A percentile compares a stretch with the other conserved stretches of the same genome.
phyloP scores from a whole-genome alignment of 2,329 filamentous ascomycete genomes.

The Zymoseptoria brevis region DNA sequence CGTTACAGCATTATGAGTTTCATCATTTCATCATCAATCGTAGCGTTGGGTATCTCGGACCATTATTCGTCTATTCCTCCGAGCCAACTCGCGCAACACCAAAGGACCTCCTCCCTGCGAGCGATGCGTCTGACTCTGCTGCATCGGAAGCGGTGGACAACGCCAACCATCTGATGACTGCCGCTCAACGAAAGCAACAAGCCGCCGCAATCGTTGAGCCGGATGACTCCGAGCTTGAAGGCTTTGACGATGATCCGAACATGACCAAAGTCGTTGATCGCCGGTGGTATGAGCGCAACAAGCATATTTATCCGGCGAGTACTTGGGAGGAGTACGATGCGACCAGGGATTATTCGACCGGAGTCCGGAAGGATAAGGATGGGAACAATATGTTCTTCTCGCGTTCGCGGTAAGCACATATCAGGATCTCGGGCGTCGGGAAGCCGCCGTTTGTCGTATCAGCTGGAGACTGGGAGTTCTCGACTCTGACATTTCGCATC shows the following conservation, averaged over 20 bases:
- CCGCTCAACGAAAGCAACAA: constrained; percentile 18
- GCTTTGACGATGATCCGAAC: constrained; percentile 65
- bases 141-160: constrained; percentile 5
- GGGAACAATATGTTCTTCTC: constrained; percentile 80
- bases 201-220: constrained; percentile 28
- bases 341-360: constrained; percentile 71
- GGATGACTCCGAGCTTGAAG: constrained; percentile 56
- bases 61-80: constrained; percentile 68
- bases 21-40: constrained; percentile 95
- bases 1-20: constrained; percentile 80
- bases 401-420: background rate
- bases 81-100: constrained; percentile 40
- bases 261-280: constrained; percentile 92
- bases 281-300: constrained; percentile 94
- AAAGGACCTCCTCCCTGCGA: constrained; percentile 19
- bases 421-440: background rate
- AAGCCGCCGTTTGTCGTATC: no score
- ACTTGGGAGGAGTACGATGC: constrained; percentile 94
- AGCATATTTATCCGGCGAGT: constrained; percentile 95
- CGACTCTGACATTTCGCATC: background rate
- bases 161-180: constrained; percentile 16
- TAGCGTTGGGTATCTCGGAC: constrained; percentile 62
- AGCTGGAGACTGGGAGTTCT: no score
- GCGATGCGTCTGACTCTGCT: constrained; percentile 3
- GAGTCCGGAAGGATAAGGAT: constrained; percentile 71